Base-by-base conservation (phyloP, 352 stramenopile genomes). In the Thalassiosira exigua region DNA sequence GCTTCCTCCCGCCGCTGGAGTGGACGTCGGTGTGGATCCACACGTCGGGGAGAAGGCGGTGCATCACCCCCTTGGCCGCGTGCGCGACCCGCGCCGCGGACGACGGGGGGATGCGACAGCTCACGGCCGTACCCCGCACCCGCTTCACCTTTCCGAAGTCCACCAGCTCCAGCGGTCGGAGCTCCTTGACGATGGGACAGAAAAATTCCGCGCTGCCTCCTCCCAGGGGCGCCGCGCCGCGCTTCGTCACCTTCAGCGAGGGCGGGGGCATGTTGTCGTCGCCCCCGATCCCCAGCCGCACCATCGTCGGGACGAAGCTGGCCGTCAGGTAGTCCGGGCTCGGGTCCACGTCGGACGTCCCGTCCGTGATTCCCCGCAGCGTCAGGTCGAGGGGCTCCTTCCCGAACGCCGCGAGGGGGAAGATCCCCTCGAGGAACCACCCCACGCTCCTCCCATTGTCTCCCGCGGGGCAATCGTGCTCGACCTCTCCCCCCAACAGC, bases 11-110 rank as follows among this genome's bases (percentile, higher is more conserved):
- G 51, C 52, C 69, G 3, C 57, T 71, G 27, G 92, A 98, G 86
- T 98, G 98, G 73, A 98, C 96, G 88, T 99, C 97, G 32, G 97
- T 99, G 87, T 98, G 97, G 74, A 99, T 99, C 92, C 98, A 99
- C 48, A 99, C 97, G 81, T 99, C 98, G 0, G 97, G 97, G 24
- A 99, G 81, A 39, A 99, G 92, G 71, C 97, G 91, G 83, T 99
- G 99, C 71, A 99, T 98, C 2, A 99, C 82, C 1, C 95, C 97
- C 66, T 94, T 91, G 3, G 91, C 96, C 0, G 95, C 95, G 76
- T 99, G 97, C 22, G 98, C 97, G 52, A 99, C 97, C 42, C 98
- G 94, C 71, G 99, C 98, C 27, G 96, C 96, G 39, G 96, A 98
- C 67, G 98, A 97, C 2, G 98, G 98, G 21, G 97, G 98, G 60